Conservation (phyloP, 2,329 filamentous ascomycete species). For the Grosmannia huntii region DNA sequence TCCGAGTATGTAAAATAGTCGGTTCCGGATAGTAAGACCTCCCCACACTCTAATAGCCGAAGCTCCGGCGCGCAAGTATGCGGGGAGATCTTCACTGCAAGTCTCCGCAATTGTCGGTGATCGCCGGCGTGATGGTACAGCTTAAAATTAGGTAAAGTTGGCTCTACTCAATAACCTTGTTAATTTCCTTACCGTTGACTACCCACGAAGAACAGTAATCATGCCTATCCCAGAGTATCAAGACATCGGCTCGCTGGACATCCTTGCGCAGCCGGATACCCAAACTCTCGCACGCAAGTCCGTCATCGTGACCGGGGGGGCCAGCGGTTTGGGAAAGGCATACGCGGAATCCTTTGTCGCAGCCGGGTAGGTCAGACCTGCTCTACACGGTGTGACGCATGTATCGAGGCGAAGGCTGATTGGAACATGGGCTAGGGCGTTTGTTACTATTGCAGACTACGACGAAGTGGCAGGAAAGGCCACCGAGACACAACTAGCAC, state of each 20-base stretch:
- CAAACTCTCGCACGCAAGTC: slow-evolving; percentile 24
- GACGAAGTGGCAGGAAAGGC: slow-evolving; percentile 19
- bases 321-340: slow-evolving; percentile 26
- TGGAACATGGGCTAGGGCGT: slow-evolving; percentile 16
- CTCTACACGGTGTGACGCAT: too few relatives aligned
- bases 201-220: background rate
- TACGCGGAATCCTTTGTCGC: slow-evolving; percentile 22
- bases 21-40: background rate
- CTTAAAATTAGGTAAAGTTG: background rate
- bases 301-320: slow-evolving; percentile 33
- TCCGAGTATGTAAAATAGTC: background rate
- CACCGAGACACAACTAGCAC: slow-evolving; percentile 1
- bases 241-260: background rate
- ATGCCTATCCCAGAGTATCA: slow-evolving; percentile 5
- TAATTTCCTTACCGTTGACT: background rate
- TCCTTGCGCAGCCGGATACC: slow-evolving; percentile 13
- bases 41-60: background rate
- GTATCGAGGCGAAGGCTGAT: background rate
- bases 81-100: background rate
- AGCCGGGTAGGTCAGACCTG: slow-evolving; percentile 12
- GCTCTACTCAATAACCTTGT: background rate
- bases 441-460: slow-evolving; percentile 27
- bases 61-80: background rate
- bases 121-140: background rate
- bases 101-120: background rate